phyloP scores from a whole-genome alignment of 768 basidiomycete genomes.

The Boletus huronensis region DNA sequence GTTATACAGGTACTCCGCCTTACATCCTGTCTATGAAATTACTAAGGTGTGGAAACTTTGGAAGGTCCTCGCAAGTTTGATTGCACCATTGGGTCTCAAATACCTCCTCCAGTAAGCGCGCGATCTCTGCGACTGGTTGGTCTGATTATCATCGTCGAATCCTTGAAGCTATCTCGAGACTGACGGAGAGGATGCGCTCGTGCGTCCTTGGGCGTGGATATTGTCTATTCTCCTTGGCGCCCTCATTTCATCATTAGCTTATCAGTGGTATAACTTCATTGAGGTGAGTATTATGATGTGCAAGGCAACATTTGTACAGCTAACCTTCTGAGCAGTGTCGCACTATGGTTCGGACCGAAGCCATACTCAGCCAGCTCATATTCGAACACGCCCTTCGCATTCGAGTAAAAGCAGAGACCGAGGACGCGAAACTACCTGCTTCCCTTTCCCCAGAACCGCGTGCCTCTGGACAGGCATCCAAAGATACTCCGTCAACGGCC shows the following conservation, averaged over 20 bases:
- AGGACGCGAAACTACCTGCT: neutral
- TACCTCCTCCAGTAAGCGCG: neutral
- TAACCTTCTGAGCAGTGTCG: neutral
- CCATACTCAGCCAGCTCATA: slow-evolving; percentile 2
- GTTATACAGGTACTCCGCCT: neutral
- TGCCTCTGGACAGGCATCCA: neutral
- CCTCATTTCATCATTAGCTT: neutral
- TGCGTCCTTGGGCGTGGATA: slow-evolving; percentile 4
- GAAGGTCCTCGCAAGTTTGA: neutral
- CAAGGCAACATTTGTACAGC: neutral
- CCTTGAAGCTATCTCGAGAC: neutral
- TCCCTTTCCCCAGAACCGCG: neutral
- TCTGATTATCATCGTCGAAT: neutral
- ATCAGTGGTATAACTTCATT: neutral
- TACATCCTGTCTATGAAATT: neutral
- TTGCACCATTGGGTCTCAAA: neutral
- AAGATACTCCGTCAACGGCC: neutral
- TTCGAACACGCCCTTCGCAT: slow-evolving; percentile 2
- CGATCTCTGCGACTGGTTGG: neutral
- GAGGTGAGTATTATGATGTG: neutral
- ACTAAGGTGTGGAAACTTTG: neutral
- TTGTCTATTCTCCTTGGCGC: neutral
- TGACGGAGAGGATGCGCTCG: neutral
- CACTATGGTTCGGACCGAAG: neutral
- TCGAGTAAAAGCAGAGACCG: neutral